Evolutionary conservation across 192 early-diverging fungal genomes (phyloP).

Genomic region (Oehlia diaphana): DNA sequence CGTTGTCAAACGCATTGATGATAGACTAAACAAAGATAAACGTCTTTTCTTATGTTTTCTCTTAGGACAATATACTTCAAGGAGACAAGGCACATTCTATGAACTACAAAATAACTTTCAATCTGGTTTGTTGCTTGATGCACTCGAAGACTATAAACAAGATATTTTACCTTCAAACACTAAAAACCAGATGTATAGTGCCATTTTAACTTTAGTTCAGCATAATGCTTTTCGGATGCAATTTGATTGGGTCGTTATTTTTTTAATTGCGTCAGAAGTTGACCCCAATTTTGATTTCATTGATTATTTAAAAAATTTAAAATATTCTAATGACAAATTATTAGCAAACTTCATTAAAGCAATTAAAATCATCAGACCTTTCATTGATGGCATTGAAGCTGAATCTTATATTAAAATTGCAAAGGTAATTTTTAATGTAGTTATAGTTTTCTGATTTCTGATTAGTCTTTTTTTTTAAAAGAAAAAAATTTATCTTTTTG

Average conservation of each 20-base stretch:
- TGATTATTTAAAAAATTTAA: background rate
- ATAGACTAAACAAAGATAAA: background rate
- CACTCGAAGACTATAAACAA: background rate
- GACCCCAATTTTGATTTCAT: background rate
- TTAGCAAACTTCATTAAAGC: background rate
- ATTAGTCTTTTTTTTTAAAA: too few relatives aligned
- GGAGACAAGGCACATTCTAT: background rate
- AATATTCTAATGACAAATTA: background rate
- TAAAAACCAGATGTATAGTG: background rate
- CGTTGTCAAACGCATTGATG: background rate
- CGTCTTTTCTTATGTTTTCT: slow-evolving; percentile 1
- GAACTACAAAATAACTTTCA: background rate
- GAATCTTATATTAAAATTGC: background rate
- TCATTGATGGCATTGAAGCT: background rate
- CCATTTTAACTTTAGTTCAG: background rate
- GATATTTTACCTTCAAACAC: background rate
- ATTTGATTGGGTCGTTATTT: background rate
- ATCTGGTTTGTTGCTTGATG: background rate
- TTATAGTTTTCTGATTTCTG: background rate
- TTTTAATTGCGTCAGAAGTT: background rate
- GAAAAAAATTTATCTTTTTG: background rate
- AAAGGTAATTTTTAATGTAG: background rate
- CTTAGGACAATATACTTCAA: background rate
- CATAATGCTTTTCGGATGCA: background rate
- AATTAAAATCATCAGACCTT: background rate